Evolutionary conservation across 495 filamentous ascomycete species (phyloP), one percentile per base, ranked within the genome.

Genomic region (Talaromyces thailandensis): DNA sequence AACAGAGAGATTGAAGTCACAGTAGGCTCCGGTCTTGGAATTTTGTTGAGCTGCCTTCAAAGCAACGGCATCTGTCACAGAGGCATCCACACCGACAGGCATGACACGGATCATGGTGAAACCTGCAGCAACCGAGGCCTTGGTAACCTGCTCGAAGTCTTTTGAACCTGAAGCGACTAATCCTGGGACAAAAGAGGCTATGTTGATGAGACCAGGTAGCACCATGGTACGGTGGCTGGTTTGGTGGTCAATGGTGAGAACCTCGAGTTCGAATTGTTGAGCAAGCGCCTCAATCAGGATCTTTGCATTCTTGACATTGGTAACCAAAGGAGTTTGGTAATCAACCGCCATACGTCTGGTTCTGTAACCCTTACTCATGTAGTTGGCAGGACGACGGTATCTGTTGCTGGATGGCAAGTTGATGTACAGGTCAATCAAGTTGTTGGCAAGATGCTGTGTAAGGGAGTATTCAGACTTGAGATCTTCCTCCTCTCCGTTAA

Each of bases 241-340:
- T 79, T 96, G 90, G 75, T 87, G 96, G 71, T 98, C 94, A 62
- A 90, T 81, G 45, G 85, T 85, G 70, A 85, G 82, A 64, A 98
- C 84, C 40, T 92, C 83, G 40, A 98, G 78, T 64, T 91, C 85
- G 68, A 88, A 96, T 70, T 95, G 86, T 43, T 94, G 85, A 60
- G 92, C 86, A 64, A 98, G 88, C 16, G 94, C 94, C 73, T 98
- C 94, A 65, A 98, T 88, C 51, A 98, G 73, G 60, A 98, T 89
- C 81, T 98, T 98, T 45, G 94, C 94, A 68, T 97, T 98, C 82
- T 98, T 98, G 68, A 98, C 94, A 69, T 98, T 98, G 55, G 94
- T 98, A 29, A 98, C 92, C 66, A 98, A 76, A 43, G 94, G 94
- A 45, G 93, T 96, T 74, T 97, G 93, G 75, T 97, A 98, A 74